phyloP scores from a whole-genome alignment of 345 rosid genomes.

The Eucalyptus marginata region DNA sequence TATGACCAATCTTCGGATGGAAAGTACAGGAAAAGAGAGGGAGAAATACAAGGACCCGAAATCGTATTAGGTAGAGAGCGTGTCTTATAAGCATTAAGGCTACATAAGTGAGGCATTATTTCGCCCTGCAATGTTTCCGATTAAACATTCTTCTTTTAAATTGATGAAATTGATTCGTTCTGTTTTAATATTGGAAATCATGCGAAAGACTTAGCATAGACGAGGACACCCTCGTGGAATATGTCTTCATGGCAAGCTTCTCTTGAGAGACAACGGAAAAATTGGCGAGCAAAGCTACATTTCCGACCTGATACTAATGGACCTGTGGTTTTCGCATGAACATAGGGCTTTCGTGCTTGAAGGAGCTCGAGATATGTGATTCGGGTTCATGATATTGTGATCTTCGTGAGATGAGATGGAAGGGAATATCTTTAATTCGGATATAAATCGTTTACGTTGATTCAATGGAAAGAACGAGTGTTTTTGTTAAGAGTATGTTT shows the following conservation, averaged over 20 bases:
- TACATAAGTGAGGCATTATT: neutral
- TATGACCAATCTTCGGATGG: neutral
- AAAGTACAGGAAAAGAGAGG: neutral
- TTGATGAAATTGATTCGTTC: neutral
- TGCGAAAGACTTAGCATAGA: neutral
- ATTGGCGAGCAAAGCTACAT: neutral
- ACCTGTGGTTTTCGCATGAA: neutral
- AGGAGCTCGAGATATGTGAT: neutral
- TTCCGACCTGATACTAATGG: too few species aligned
- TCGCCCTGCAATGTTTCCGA: neutral
- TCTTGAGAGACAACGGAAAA: neutral
- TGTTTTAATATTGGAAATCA: neutral
- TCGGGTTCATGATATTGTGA: neutral
- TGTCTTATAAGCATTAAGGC: neutral
- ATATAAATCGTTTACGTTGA: neutral
- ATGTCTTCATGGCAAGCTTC: neutral
- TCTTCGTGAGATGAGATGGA: neutral
- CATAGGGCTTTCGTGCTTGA: neutral
- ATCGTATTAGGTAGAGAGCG: neutral
- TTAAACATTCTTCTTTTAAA: neutral
- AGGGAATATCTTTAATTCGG: neutral
- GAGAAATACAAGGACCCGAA: neutral
- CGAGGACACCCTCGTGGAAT: accelerated
- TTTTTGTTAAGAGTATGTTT: neutral
- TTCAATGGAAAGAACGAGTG: accelerated